phyloP scores from a whole-genome alignment of 1,284 basidiomycete genomes.

The Papiliotrema terrestris region DNA sequence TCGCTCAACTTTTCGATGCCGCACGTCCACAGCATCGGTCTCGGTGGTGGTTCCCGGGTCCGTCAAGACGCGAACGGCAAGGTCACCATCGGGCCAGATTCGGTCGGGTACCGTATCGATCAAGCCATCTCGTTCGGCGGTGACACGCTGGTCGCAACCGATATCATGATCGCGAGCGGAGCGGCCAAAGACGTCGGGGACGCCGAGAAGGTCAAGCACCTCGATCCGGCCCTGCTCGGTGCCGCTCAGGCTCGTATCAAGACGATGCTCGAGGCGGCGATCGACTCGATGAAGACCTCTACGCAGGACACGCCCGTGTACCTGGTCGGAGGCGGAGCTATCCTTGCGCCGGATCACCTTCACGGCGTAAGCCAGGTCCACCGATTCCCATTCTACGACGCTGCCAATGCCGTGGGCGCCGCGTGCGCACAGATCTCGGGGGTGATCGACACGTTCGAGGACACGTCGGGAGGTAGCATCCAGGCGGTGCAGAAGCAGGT shows the following conservation, averaged over 20 bases:
- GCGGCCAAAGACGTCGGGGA: conserved; percentile 48
- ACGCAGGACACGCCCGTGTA: conserved; percentile 45
- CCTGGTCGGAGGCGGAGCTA: conserved; percentile 39
- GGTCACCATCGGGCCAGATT: conserved; percentile 57
- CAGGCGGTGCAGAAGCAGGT: conserved; percentile 37
- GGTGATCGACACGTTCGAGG: conserved; percentile 40
- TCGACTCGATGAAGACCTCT: conserved; percentile 60
- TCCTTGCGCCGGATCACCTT: conserved; percentile 48
- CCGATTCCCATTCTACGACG: conserved; percentile 55
- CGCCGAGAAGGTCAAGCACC: conserved; percentile 36
- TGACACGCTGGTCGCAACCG: conserved; percentile 56
- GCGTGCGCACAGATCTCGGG: conserved; percentile 41
- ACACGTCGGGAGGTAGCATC: conserved; percentile 18
- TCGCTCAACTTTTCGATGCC: conserved; percentile 38
- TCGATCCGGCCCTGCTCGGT: conserved; percentile 37
- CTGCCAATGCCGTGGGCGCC: conserved; percentile 59
- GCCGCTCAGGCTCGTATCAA: conserved; percentile 51
- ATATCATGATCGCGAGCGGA: conserved; percentile 53
- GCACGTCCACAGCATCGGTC: conserved; percentile 34
- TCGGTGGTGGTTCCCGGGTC: conserved; percentile 36
- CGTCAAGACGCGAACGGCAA: conserved; percentile 26
- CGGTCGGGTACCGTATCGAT: conserved; percentile 56
- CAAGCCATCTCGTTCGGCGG: conserved; percentile 57
- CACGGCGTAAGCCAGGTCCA: conserved; percentile 55
- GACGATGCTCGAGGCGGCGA: conserved; percentile 53